Conservation (phyloP, 1,284 basidiomycete species). For the Austroboletus novae-zelandiae region DNA sequence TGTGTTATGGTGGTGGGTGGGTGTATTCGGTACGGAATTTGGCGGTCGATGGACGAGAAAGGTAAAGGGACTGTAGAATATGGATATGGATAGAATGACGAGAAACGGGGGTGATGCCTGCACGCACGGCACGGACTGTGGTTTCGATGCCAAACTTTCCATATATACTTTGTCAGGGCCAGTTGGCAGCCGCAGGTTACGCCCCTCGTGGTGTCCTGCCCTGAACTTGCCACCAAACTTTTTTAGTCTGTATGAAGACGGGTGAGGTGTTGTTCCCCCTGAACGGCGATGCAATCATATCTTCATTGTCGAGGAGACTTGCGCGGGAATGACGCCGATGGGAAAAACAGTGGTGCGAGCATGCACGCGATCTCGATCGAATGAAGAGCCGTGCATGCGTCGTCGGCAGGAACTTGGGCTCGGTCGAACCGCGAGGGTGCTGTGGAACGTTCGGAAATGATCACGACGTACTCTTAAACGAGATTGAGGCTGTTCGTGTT, state of each 20-base stretch:
- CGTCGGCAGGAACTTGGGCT: conserved; percentile 11
- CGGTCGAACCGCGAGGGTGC: conserved; percentile 1
- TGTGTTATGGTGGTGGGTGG: conserved; percentile 1
- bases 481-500: conserved; percentile 12
- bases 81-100: conserved; percentile 9
- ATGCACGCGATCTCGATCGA: conserved; percentile 8
- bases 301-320: conserved; percentile 8
- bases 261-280: conserved; percentile 6
- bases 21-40: conserved; percentile 8
- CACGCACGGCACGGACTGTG: conserved; percentile 3
- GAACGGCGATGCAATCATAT: conserved; percentile 6
- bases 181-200: background rate
- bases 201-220: conserved; percentile 28
- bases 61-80: background rate
- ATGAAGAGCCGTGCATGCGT: conserved; percentile 6
- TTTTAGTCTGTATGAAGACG: background rate
- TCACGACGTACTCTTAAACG: background rate
- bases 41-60: conserved; percentile 1
- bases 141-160: conserved; percentile 31
- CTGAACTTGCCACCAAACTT: background rate
- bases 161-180: conserved; percentile 18
- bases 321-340: conserved; percentile 3
- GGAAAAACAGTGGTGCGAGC: conserved; percentile 6
- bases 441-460: conserved; percentile 24
- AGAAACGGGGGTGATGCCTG: conserved; percentile 9